A percentile compares a stretch with the other conserved stretches of the same genome.
phyloP scores from a whole-genome alignment of 805 yeast species.

The Cyberlindnera subsufficiens region DNA sequence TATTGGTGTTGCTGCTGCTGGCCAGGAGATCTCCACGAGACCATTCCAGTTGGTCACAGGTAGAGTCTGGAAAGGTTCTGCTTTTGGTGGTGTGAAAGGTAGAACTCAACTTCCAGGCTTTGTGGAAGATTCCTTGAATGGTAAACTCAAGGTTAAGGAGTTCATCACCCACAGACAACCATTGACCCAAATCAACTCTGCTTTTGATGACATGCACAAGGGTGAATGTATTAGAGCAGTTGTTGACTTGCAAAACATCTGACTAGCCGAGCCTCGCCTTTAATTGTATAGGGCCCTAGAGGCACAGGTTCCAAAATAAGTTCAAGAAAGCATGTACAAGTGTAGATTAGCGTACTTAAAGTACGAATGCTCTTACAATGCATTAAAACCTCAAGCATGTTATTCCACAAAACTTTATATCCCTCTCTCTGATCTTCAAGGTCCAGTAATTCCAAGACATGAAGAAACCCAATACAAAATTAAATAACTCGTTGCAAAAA shows the following conservation, averaged over 20 bases:
- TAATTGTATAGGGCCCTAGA: neutral
- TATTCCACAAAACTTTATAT: no score
- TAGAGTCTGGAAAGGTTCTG: slow-evolving; percentile 98
- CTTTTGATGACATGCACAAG: slow-evolving; percentile 90
- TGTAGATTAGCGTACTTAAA: no score
- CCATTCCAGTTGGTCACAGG: slow-evolving; percentile 99
- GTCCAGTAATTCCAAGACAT: no score
- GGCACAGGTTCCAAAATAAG: neutral
- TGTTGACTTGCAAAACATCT: slow-evolving; percentile 35
- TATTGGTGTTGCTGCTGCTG: slow-evolving; percentile 99
- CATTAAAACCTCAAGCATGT: no score
- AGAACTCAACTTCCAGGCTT: slow-evolving; percentile 90
- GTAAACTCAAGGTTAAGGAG: slow-evolving; percentile 85
- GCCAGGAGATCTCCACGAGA: slow-evolving; percentile 92
- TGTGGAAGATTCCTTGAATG: slow-evolving; percentile 78
- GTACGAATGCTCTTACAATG: no score
- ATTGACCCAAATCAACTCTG: slow-evolving; percentile 73
- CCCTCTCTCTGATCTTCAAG: no score
- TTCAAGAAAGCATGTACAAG: no score
- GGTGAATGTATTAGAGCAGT: slow-evolving; percentile 96
- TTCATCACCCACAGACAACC: slow-evolving; percentile 88
- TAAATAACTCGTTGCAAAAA: neutral
- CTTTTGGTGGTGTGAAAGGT: slow-evolving; percentile 99
- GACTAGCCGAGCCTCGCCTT: slow-evolving; percentile 4
- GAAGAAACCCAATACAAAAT: neutral